phyloP scores from a whole-genome alignment of 176 grass and related monocot genomes.

The Zea mays region Zm-B73-REFERENCE-NAM-5.0 NC_050100.1:51710001-51710500 shows the following conservation, averaged over 20 bases:
- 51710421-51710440: too few relatives aligned
- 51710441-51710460: too few relatives aligned
- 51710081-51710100: too few relatives aligned
- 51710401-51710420: too few relatives aligned
- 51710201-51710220: background rate
- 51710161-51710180: background rate
- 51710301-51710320: background rate
- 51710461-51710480: too few relatives aligned
- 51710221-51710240: background rate
- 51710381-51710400: too few relatives aligned
- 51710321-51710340: constrained; percentile 11
- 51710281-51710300: background rate
- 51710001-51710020: too few relatives aligned
- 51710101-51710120: background rate
- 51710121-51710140: background rate
- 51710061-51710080: too few relatives aligned
- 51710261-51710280: background rate
- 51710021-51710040: too few relatives aligned
- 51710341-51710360: background rate
- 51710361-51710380: background rate
- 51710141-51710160: background rate
- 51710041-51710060: too few relatives aligned
- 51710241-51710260: background rate
- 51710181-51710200: background rate
- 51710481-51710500: too few relatives aligned